Conservation (phyloP, 305 asterid species). For the Fraxinus platypoda region DNA sequence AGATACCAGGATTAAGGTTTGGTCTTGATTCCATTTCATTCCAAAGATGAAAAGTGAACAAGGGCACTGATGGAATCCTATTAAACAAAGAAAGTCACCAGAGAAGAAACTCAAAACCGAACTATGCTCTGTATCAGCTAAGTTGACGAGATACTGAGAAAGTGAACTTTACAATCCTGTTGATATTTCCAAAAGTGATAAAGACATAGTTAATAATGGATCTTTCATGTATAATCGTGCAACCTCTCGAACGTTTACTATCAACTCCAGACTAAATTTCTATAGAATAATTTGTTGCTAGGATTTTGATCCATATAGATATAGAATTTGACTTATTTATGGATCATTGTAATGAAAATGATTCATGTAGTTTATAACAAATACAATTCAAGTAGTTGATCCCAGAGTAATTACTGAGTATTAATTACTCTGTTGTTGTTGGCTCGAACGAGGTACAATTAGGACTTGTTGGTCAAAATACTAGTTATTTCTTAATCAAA, state of each 20-base stretch:
- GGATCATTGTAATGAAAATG: background rate
- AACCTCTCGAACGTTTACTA: background rate
- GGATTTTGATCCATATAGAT: no score
- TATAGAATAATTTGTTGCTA: no score
- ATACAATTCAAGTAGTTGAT: background rate
- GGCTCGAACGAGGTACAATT: background rate
- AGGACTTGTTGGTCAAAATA: background rate
- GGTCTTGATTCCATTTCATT: background rate
- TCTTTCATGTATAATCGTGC: background rate
- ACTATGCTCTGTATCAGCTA: background rate
- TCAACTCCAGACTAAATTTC: background rate
- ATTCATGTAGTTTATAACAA: background rate
- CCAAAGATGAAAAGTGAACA: background rate
- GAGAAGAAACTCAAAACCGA: background rate
- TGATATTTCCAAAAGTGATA: background rate
- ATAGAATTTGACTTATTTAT: no score
- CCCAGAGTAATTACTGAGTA: background rate
- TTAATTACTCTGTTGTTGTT: background rate
- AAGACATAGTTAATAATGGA: background rate
- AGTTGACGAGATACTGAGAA: background rate
- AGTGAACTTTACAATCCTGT: background rate
- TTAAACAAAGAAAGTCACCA: background rate
- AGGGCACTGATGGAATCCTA: background rate
- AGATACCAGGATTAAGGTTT: background rate
- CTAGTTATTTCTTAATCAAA: background rate